Conservation (phyloP, 2,329 filamentous ascomycete genomes). For the Thelonectria blattea region DNA sequence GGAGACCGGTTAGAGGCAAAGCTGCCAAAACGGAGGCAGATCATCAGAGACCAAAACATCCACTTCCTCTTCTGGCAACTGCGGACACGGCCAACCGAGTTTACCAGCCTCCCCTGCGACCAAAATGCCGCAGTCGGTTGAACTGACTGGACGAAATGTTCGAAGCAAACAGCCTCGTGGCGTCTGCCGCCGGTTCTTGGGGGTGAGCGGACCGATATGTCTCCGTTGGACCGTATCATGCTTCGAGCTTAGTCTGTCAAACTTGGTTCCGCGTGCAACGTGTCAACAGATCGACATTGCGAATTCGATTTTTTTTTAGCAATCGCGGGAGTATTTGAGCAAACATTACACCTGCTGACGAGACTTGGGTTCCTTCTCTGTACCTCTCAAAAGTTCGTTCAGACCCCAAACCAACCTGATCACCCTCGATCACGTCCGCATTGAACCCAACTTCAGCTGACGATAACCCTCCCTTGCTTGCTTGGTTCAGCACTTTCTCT, state of each 20-base stretch:
- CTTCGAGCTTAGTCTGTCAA: slow-evolving; percentile 4
- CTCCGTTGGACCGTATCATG: slow-evolving; percentile 30
- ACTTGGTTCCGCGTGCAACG: slow-evolving; percentile 4
- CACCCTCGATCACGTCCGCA: neutral
- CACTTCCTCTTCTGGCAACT: neutral
- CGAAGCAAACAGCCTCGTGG: slow-evolving; percentile 6
- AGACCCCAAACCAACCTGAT: neutral
- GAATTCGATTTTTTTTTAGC: slow-evolving; percentile 4
- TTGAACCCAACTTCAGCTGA: neutral
- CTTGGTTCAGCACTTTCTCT: too few species aligned
- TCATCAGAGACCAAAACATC: neutral
- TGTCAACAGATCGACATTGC: slow-evolving; percentile 13
- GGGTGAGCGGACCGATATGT: slow-evolving; percentile 22
- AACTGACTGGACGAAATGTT: neutral
- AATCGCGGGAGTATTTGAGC: slow-evolving; percentile 12
- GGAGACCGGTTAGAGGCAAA: slow-evolving; percentile 3
- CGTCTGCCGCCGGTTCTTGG: slow-evolving; percentile 4
- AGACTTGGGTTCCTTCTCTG: neutral
- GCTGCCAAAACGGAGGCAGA: neutral
- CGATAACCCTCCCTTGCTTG: neutral
- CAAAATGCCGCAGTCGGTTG: slow-evolving; percentile 20
- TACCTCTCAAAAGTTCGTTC: neutral
- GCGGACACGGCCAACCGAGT: neutral
- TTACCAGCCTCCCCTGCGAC: slow-evolving; percentile 8
- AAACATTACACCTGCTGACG: slow-evolving; percentile 9